phyloP scores from a whole-genome alignment of 106 monocot species.

The Dactylorhiza incarnata region DNA sequence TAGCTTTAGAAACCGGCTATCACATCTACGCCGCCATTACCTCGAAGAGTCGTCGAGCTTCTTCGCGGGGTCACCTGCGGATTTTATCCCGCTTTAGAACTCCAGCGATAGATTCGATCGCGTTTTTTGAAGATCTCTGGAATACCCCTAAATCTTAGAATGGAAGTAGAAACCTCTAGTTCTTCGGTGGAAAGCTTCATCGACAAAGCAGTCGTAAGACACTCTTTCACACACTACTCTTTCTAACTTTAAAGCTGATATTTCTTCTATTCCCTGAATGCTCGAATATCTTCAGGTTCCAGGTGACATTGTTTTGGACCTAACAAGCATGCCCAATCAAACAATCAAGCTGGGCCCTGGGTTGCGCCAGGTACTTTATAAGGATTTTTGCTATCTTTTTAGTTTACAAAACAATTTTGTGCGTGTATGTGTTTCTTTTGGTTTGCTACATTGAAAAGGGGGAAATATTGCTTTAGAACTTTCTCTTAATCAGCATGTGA shows the following conservation, averaged over 20 bases:
- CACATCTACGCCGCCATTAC: no score
- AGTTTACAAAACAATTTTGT: not conserved
- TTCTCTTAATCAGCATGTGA: no score
- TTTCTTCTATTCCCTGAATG: not conserved
- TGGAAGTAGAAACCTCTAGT: constrained; percentile 23
- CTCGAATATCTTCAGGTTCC: constrained; percentile 43
- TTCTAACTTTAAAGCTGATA: not conserved
- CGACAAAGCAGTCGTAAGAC: constrained; percentile 43
- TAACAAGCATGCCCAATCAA: constrained; percentile 46
- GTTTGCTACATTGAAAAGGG: no score
- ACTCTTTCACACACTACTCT: not conserved
- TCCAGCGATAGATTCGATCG: no score
- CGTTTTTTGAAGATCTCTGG: no score
- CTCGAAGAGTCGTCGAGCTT: no score
- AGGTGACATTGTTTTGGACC: constrained; percentile 75
- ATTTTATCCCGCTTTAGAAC: no score
- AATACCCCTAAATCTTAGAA: constrained; percentile 20
- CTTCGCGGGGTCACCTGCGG: no score
- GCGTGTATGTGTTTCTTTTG: no score
- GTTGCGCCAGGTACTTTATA: constrained; percentile 55
- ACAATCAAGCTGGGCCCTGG: constrained; percentile 75
- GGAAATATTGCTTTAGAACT: no score
- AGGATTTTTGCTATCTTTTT: not conserved
- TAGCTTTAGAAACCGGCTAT: no score
- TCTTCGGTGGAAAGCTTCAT: constrained; percentile 21